Conservation (phyloP, 305 asterid genomes). For the Solanum hybrid region DNA sequence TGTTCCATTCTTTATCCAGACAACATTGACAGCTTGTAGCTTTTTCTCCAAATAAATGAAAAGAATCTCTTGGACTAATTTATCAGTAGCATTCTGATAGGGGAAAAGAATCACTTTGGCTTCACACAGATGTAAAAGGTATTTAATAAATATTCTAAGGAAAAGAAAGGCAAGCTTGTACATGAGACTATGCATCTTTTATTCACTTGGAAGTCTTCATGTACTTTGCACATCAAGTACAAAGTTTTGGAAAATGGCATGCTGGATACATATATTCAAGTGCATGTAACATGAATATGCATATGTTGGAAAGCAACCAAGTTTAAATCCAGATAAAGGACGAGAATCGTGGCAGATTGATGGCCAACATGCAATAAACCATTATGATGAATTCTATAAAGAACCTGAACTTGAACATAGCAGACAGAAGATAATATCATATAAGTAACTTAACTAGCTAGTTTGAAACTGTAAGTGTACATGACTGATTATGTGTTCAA, state of each 20-base stretch:
- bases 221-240: background rate
- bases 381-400: background rate
- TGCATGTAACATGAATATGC: background rate
- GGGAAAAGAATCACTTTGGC: conserved; percentile 40
- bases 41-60: conserved; percentile 24
- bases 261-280: background rate
- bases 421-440: background rate
- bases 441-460: background rate
- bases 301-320: background rate
- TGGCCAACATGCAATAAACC: background rate
- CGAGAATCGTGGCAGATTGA: background rate
- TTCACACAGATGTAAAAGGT: conserved; percentile 8
- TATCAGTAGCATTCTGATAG: conserved; percentile 20
- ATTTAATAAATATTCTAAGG: background rate
- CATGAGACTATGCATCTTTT: background rate
- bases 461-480: background rate
- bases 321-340: background rate
- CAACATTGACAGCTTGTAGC: conserved; percentile 17
- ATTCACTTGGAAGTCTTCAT: background rate
- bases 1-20: conserved; percentile 34
- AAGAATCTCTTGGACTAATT: conserved; percentile 17
- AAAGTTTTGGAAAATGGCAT: background rate
- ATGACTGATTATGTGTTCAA: background rate
- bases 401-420: background rate
- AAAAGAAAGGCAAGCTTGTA: background rate